Percentiles rank a stretch among this genome's conserved stretches.
Conservation (phyloP, 768 basidiomycete species). For the Macrocybe gigantea region DNA sequence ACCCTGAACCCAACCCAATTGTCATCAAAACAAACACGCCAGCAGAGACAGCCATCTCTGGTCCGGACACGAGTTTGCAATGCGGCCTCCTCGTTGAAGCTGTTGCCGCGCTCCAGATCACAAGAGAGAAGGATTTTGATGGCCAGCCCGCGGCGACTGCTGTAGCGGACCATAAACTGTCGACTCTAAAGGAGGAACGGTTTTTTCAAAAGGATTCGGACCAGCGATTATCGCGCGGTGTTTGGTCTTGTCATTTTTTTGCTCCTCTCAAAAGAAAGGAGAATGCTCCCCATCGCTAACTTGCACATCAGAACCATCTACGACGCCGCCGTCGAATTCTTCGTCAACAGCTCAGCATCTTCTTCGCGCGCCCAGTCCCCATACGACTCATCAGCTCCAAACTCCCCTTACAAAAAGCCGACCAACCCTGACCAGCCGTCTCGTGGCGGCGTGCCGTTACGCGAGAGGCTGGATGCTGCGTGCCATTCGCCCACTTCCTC, state of each 20-base stretch:
- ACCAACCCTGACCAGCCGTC: constrained; percentile 35
- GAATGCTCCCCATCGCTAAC: constrained; percentile 42
- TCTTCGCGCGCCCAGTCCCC: constrained; percentile 19
- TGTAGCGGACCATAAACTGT: too few species aligned
- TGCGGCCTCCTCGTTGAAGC: constrained; percentile 3
- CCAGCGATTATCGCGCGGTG: constrained; percentile 32
- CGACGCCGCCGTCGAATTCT: constrained; percentile 55
- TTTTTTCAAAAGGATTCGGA: constrained; percentile 12
- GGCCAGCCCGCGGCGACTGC: not conserved
- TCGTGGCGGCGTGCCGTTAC: constrained; percentile 38
- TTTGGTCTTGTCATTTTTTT: constrained; percentile 27
- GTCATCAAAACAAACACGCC: too few species aligned
- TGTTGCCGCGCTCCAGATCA: not conserved
- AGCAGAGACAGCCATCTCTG: constrained; percentile 9
- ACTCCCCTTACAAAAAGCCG: constrained; percentile 9
- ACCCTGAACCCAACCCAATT: too few species aligned
- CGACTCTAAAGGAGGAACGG: not conserved
- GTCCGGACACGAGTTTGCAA: constrained; percentile 4
- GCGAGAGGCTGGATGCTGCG: constrained; percentile 43
- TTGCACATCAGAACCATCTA: constrained; percentile 41
- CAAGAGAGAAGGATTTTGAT: not conserved
- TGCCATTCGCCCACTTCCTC: constrained; percentile 37
- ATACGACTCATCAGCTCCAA: constrained; percentile 20
- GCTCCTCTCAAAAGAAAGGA: too few species aligned
- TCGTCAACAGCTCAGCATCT: constrained; percentile 37